Evolutionary conservation across 306 rosid species (phyloP).

Genomic region (Trifolium pratense): DNA sequence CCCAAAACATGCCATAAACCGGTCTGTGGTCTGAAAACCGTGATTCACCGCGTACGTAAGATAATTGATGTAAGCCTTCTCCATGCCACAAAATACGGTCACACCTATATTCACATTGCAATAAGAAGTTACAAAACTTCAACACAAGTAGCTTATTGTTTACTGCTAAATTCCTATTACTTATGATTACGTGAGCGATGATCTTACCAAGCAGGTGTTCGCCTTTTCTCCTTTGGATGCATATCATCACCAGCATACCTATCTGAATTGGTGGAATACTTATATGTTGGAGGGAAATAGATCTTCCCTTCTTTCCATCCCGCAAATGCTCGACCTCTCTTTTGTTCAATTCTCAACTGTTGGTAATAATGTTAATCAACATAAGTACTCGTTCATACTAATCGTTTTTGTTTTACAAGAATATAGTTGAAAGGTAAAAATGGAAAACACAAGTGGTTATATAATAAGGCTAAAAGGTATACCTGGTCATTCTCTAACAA

Average conservation of each 20-base stretch:
- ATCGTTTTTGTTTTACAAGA: constrained; percentile 19
- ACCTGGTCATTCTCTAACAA: constrained; percentile 96
- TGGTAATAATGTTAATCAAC: constrained; percentile 29
- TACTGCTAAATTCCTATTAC: constrained; percentile 22
- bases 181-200: constrained; percentile 28
- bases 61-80: constrained; percentile 93
- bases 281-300: constrained; percentile 97
- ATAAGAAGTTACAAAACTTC: constrained; percentile 21
- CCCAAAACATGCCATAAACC: constrained; percentile 91
- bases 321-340: constrained; percentile 76
- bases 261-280: constrained; percentile 95
- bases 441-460: background rate
- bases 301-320: constrained; percentile 99
- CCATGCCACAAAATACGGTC: constrained; percentile 98
- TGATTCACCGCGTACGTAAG: constrained; percentile 96
- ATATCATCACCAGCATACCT: constrained; percentile 91
- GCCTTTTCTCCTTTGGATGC: constrained; percentile 96
- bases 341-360: constrained; percentile 94
- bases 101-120: constrained; percentile 64
- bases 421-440: background rate
- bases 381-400: constrained; percentile 12
- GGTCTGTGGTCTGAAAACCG: constrained; percentile 97
- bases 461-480: constrained; percentile 21
- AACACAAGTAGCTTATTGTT: constrained; percentile 4
- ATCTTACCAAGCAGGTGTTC: constrained; percentile 98